Percentiles rank a stretch among this genome's conserved stretches.
Conservation (phyloP, 2,329 filamentous ascomycete species). For the Paracamarosporium sp. region DNA sequence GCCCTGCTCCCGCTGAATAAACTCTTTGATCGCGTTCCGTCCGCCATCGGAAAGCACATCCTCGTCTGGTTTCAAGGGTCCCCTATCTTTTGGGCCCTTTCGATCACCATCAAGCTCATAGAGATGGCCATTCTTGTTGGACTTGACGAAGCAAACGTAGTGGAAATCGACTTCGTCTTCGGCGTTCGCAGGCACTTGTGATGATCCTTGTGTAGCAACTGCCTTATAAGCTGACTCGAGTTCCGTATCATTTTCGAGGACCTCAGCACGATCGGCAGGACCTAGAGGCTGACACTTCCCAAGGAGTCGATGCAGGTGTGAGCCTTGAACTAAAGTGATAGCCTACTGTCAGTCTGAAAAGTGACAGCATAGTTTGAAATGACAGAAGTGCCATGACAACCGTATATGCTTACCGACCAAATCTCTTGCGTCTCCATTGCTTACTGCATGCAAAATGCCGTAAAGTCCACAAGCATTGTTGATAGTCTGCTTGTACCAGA, state of each 20-base stretch:
- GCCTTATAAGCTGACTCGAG: slow-evolving; percentile 22
- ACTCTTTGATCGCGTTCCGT: too few relatives aligned
- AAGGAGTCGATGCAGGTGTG: too few relatives aligned
- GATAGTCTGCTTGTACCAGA: slow-evolving; percentile 77
- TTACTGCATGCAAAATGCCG: slow-evolving; percentile 81
- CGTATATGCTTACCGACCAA: not conserved
- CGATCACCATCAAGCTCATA: not conserved
- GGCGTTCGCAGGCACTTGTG: slow-evolving; percentile 24
- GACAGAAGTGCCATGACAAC: too few relatives aligned
- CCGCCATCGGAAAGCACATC: too few relatives aligned
- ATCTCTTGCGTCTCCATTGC: slow-evolving; percentile 73
- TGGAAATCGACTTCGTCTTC: slow-evolving; percentile 45
- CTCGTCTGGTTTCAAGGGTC: too few relatives aligned
- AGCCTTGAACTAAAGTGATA: too few relatives aligned
- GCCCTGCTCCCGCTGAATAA: too few relatives aligned
- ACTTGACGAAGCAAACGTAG: slow-evolving; percentile 42
- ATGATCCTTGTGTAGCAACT: slow-evolving; percentile 33
- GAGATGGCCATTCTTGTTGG: slow-evolving; percentile 6
- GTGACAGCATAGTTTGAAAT: too few relatives aligned
- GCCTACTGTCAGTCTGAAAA: too few relatives aligned
- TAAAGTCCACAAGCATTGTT: slow-evolving; percentile 92
- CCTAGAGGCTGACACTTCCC: too few relatives aligned
- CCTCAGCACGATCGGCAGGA: not conserved
- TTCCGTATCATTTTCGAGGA: slow-evolving; percentile 14
- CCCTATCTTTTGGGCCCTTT: too few relatives aligned